phyloP scores from a whole-genome alignment of 2,329 filamentous ascomycete genomes.

The Hymenoscyphus repandus region DNA sequence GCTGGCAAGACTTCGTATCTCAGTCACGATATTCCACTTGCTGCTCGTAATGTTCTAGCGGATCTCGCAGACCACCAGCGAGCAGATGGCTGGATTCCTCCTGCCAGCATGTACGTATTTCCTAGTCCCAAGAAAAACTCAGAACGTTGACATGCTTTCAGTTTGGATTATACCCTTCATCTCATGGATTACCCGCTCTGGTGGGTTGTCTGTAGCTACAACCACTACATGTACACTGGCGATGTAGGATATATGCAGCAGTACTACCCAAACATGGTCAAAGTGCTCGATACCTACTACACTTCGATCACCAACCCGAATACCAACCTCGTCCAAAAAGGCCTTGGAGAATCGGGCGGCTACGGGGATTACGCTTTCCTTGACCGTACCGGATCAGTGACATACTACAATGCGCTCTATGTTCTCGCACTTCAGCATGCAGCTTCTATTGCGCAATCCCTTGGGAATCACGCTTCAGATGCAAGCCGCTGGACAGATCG shows the following conservation, averaged over 20 bases:
- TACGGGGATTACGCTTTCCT: slow-evolving; percentile 50
- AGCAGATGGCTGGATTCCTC: slow-evolving; percentile 48
- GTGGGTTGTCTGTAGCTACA: slow-evolving; percentile 46
- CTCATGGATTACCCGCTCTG: slow-evolving; percentile 49
- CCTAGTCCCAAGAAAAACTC: too few relatives aligned
- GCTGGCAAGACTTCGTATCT: slow-evolving; percentile 43
- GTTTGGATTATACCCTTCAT: slow-evolving; percentile 40
- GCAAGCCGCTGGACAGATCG: slow-evolving; percentile 37
- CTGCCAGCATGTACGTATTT: slow-evolving; percentile 42
- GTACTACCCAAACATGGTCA: slow-evolving; percentile 39
- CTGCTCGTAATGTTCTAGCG: slow-evolving; percentile 42
- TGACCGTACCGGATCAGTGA: slow-evolving; percentile 41
- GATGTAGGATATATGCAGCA: slow-evolving; percentile 37
- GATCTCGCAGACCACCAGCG: slow-evolving; percentile 46
- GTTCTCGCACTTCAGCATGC: slow-evolving; percentile 41
- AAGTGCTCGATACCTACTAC: slow-evolving; percentile 43
- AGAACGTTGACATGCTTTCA: slow-evolving; percentile 14
- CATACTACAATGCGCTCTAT: slow-evolving; percentile 49
- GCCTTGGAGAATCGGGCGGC: slow-evolving; percentile 28
- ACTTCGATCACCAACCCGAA: slow-evolving; percentile 35
- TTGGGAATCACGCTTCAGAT: slow-evolving; percentile 30
- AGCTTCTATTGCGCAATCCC: slow-evolving; percentile 36
- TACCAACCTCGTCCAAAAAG: slow-evolving; percentile 40
- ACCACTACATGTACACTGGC: slow-evolving; percentile 46
- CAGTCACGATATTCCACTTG: slow-evolving; percentile 38